These are phyloP conservation scores for Ceratocystis alfenasii DNA, from an alignment of 2,329 filamentous ascomycete species.

Conservation along the genomic window DNA sequence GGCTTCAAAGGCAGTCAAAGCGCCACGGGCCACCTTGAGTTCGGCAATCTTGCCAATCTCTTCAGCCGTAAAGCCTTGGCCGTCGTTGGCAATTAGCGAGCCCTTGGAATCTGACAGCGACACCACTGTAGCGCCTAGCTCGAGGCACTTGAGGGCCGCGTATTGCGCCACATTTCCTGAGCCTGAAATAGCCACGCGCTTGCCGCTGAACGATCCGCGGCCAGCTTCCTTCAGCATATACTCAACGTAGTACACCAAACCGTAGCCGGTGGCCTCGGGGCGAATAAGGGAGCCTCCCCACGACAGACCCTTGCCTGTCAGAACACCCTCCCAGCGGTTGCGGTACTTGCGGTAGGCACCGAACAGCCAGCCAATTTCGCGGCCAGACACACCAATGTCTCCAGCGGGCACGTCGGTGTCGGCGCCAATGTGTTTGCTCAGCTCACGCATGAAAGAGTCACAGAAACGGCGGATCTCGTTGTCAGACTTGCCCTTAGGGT, in stretches of 20 bases:
- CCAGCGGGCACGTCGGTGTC: slow-evolving; percentile 94
- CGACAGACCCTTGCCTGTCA: slow-evolving; percentile 85
- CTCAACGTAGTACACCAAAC: slow-evolving; percentile 89
- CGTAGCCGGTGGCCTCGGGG: slow-evolving; percentile 93
- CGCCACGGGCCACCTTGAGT: slow-evolving; percentile 77
- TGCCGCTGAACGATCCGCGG: slow-evolving; percentile 74
- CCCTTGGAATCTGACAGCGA: slow-evolving; percentile 92
- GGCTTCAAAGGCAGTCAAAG: slow-evolving; percentile 61
- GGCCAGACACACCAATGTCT: slow-evolving; percentile 85
- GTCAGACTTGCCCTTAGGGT: slow-evolving; percentile 97
- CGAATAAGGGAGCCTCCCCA: slow-evolving; percentile 94
- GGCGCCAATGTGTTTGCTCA: slow-evolving; percentile 89
- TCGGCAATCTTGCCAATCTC: slow-evolving; percentile 67
- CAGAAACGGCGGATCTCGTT: slow-evolving; percentile 97
- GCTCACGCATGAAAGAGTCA: slow-evolving; percentile 88
- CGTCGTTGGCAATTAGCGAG: slow-evolving; percentile 60
- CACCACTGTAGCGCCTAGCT: slow-evolving; percentile 84
- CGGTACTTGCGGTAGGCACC: slow-evolving; percentile 80
- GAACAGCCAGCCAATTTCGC: slow-evolving; percentile 91
- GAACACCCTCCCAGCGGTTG: slow-evolving; percentile 88
- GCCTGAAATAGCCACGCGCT: slow-evolving; percentile 89
- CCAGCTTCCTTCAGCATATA: slow-evolving; percentile 92
- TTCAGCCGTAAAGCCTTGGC: slow-evolving; percentile 62
- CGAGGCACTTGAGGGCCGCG: slow-evolving; percentile 88
- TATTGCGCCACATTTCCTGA: slow-evolving; percentile 98